Base-by-base conservation (phyloP, 1,284 basidiomycete species). In the Puccinia polysora region DNA sequence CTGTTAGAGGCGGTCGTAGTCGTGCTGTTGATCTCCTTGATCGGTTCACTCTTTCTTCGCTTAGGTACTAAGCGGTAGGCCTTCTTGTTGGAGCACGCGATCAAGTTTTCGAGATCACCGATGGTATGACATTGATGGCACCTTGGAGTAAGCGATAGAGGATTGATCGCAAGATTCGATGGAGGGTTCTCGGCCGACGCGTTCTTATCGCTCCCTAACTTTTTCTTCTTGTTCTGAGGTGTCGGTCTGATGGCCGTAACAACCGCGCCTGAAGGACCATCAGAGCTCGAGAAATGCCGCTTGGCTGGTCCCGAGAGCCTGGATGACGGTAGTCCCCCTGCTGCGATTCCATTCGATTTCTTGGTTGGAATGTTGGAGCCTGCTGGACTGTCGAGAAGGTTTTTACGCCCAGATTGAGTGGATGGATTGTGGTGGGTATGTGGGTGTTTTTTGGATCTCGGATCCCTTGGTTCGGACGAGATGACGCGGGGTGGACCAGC, bases 111-210 rank as follows among this genome's bases (percentile, higher is more conserved):
- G 28, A 55, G 34, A 43, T 25, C 20, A 12, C 53, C 47, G n/a
- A 38, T 49, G 20, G 59, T 34, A 47, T 59, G 69, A 47, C 69
- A 71, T 63, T 71, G 69, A 56, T 71, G 69, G 23, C 69, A 71
- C 45, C 69, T 53, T 63, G 50, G 23, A 23, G 30, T 49, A 10
- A 49, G 25, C 32, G n/a, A n/a, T n/a, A n/a, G n/a, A n/a, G n/a
- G n/a, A n/a, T n/a, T n/a, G n/a, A n/a, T n/a, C n/a, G n/a, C n/a
- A n/a, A n/a, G n/a, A n/a, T n/a, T n/a, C n/a, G n/a, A n/a, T n/a
- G n/a, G n/a, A n/a, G n/a, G n/a, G n/a, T n/a, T n/a, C n/a, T n/a
- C n/a, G n/a, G n/a, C n/a, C n/a, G n/a, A n/a, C 12, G 30, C 60
- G 18, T 43, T 43, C 40, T 43, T 43, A 23, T 36, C 60, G n/a